Percentiles rank a stretch among this genome's conserved stretches.
Conservation (phyloP, 345 rosid genomes). For the Populus davidiana region DNA sequence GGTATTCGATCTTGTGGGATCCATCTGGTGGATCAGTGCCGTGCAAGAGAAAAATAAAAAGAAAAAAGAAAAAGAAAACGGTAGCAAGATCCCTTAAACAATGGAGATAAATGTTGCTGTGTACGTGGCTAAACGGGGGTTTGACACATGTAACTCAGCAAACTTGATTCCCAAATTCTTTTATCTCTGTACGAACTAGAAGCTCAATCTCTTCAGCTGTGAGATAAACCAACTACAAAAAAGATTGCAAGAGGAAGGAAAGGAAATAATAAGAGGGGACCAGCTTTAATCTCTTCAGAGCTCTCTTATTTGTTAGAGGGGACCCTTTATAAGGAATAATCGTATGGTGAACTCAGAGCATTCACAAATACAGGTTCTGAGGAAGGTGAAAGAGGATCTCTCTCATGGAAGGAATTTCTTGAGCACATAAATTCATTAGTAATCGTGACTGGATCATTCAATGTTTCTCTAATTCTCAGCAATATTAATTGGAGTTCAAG, state of each 20-base stretch:
- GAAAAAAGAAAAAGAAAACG: not conserved
- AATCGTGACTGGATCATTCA: no score
- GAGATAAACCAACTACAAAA: constrained; percentile 16
- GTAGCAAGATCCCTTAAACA: constrained; percentile 8
- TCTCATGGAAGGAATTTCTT: no score
- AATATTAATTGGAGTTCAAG: no score
- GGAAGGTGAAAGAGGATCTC: not conserved
- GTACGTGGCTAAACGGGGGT: constrained; percentile 26
- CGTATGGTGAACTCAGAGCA: not conserved
- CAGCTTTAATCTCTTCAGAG: constrained; percentile 8
- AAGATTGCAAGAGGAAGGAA: constrained; percentile 5
- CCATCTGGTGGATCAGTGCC: not conserved
- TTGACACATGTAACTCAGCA: constrained; percentile 35
- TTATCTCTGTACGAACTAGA: constrained; percentile 21
- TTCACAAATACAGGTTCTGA: no score
- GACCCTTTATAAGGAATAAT: constrained; percentile 16
- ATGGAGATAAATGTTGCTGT: not conserved
- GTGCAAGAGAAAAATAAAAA: not conserved
- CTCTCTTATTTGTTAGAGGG: not conserved
- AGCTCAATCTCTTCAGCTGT: constrained; percentile 3
- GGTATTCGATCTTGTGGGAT: constrained; percentile 35
- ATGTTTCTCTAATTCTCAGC: no score
- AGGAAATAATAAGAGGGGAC: constrained; percentile 24
- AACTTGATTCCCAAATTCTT: constrained; percentile 10
- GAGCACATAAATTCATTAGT: no score